Base-by-base conservation (phyloP, 345 rosid species). In the Kernera saxatilis region DNA sequence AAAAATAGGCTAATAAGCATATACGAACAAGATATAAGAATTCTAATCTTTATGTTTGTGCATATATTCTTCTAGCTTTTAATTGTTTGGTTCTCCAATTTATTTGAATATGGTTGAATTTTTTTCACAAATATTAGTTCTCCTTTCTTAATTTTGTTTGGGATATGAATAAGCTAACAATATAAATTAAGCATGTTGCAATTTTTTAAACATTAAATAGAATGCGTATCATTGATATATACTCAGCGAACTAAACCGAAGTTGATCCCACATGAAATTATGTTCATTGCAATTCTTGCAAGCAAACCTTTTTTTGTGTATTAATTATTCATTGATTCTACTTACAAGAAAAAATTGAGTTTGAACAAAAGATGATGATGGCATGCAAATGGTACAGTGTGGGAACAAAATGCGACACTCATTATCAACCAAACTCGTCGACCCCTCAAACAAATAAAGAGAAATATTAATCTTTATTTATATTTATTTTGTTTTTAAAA, bases 371-470 rank as follows among this genome's bases (percentile, higher is more conserved):
- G 65, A 72, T 72, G 57, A 66, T 66, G 77, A 66, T 73, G 72
- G 77, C 72, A 73, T 66, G 72, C 77, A 73, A 66, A 66, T 73
- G 67, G 77, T 66, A 66, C 77, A 66, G 77, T 66, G 72, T 73
- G 72, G 60, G 78, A 74, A 74, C 78, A 58, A 72, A 77, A 73
- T 66, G 79, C 72, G 54, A 25, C 71, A 57, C 73, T 77, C 68
- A 77, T 77, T 79, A 67, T 67, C 65, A 64, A 74, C 80, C 83
- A 77, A 79, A 71, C 68, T 53, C 36, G 19, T 73, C 59, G 60
- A 66, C 65, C 65, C 64, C 53, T 13, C 45, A 32, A 72, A 41
- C 4, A 41, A 72, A 44, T 35, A 30, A 32, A 43, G 5, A 51
- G 2, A 70, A 3, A 19, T 26, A 41, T 27, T 67, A 54, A 51